Percentiles rank a stretch among this genome's conserved stretches.
Conservation (phyloP, 2,329 filamentous ascomycete species). For the Colletotrichum simmondsii region DNA sequence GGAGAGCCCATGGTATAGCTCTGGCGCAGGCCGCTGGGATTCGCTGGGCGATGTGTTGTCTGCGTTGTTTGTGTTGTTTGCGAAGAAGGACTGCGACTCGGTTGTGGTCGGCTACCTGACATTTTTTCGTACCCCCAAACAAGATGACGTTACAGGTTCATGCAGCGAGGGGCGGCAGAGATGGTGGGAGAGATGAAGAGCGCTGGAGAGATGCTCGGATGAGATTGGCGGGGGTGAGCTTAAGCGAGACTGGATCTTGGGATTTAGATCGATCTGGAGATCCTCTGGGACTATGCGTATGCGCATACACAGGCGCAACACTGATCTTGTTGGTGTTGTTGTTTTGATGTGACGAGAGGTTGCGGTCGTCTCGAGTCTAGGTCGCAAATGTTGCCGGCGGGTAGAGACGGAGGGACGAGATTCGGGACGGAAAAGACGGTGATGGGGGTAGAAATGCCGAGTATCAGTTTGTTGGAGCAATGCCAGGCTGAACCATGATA, state of each 20-base stretch:
- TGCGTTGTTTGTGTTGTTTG: conserved; percentile 23
- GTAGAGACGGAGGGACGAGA: not conserved
- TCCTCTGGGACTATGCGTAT: not conserved
- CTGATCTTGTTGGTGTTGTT: not conserved
- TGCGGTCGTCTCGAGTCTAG: conserved; percentile 3
- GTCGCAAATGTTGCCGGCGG: conserved; percentile 13
- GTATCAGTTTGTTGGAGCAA: conserved; percentile 15
- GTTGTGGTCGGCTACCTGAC: conserved; percentile 29
- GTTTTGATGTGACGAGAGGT: not conserved
- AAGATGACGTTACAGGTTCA: conserved; percentile 14
- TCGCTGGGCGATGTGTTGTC: conserved; percentile 51
- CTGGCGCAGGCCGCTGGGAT: conserved; percentile 59
- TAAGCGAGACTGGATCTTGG: not conserved
- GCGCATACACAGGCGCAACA: not conserved
- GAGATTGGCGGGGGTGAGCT: conserved; percentile 16
- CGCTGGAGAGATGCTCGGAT: not conserved
- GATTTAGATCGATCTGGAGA: not conserved
- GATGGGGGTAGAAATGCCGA: conserved; percentile 12
- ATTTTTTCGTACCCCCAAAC: conserved; percentile 28
- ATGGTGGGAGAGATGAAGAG: not conserved
- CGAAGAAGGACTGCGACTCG: conserved; percentile 30
- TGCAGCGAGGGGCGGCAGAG: conserved; percentile 6
- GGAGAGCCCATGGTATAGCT: conserved; percentile 46
- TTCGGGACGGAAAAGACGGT: conserved; percentile 20
- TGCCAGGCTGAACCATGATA: conserved; percentile 25